A percentile compares a stretch with the other conserved stretches of the same genome.
phyloP scores from a whole-genome alignment of 768 basidiomycete species.

The Thelephora aurantiotincta region DNA sequence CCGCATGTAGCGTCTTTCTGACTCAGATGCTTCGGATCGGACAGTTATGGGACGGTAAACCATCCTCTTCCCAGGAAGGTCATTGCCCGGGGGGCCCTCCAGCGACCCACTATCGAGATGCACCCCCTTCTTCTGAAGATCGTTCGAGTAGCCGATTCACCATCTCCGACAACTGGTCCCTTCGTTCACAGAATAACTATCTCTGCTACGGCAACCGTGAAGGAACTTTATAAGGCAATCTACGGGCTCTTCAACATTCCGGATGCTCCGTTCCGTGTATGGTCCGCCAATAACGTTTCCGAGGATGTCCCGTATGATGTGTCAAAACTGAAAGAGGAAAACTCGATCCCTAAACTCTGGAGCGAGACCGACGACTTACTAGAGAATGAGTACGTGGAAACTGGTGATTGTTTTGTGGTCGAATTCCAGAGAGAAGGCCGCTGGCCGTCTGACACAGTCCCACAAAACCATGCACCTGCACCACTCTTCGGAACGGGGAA shows the following conservation, averaged over 20 bases:
- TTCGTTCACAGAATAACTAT: constrained; percentile 25
- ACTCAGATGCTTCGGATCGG: constrained; percentile 1
- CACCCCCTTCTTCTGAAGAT: constrained; percentile 53
- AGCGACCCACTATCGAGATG: constrained; percentile 50
- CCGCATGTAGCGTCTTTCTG: not conserved
- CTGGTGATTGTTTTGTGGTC: constrained; percentile 62
- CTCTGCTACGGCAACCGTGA: constrained; percentile 37
- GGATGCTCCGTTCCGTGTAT: not conserved
- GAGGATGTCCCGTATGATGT: constrained; percentile 31
- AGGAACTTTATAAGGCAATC: constrained; percentile 17
- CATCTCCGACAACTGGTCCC: constrained; percentile 14
- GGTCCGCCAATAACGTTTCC: not conserved
- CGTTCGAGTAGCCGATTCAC: constrained; percentile 23
- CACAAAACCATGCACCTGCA: constrained; percentile 6
- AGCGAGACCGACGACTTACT: constrained; percentile 33
- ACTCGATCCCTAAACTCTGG: constrained; percentile 24
- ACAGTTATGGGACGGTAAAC: constrained; percentile 57
- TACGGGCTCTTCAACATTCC: not conserved
- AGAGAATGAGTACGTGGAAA: constrained; percentile 41
- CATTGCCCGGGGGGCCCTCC: constrained; percentile 39
- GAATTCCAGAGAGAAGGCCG: constrained; percentile 48
- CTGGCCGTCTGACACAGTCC: constrained; percentile 36
- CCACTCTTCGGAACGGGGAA: constrained; percentile 34
- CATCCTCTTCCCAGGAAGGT: constrained; percentile 53
- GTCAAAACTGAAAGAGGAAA: constrained; percentile 36